These are phyloP conservation scores for Wakefieldia striispora DNA, from an alignment of 768 basidiomycete genomes.

Conservation along the genomic window DNA sequence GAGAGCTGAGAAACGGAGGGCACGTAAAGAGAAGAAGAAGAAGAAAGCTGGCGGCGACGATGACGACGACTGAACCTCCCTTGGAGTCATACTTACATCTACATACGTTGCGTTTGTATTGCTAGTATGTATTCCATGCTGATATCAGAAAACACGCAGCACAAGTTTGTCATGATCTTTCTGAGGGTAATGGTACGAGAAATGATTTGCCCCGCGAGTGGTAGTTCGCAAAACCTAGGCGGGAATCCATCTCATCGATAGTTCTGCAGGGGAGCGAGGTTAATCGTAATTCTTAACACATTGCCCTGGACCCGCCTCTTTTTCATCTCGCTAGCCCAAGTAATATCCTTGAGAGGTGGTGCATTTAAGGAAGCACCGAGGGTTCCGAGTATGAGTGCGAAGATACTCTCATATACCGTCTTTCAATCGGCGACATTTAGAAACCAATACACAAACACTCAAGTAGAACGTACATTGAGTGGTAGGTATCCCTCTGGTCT, in stretches of 20 bases:
- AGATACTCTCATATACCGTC: conserved; percentile 66
- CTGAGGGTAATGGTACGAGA: conserved; percentile 17
- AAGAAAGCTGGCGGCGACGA: conserved; percentile 30
- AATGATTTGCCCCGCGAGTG: conserved; percentile 51
- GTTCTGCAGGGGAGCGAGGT: conserved; percentile 40
- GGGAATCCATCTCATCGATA: conserved; percentile 75
- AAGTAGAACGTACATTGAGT: conserved; percentile 45
- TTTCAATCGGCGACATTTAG: conserved; percentile 26
- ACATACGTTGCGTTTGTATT: background rate
- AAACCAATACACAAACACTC: background rate
- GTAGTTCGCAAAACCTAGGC: conserved; percentile 60
- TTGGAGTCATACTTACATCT: background rate
- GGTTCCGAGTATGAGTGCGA: conserved; percentile 64
- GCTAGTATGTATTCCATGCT: conserved; percentile 1
- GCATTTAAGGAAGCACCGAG: conserved; percentile 72
- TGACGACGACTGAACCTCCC: conserved; percentile 31
- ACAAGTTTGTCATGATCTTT: conserved; percentile 1
- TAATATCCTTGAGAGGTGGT: conserved; percentile 72
- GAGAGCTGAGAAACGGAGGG: conserved; percentile 63
- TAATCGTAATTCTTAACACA: background rate
- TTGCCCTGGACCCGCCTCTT: conserved; percentile 52
- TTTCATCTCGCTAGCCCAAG: conserved; percentile 89
- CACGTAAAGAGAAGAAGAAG: conserved; percentile 72
- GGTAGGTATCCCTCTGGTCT: conserved; percentile 67
- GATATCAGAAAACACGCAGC: background rate